Percentiles rank a stretch among this genome's conserved stretches.
Evolutionary conservation across 2,329 filamentous ascomycete species (phyloP).

Genomic region (Penicillium sp.): DNA sequence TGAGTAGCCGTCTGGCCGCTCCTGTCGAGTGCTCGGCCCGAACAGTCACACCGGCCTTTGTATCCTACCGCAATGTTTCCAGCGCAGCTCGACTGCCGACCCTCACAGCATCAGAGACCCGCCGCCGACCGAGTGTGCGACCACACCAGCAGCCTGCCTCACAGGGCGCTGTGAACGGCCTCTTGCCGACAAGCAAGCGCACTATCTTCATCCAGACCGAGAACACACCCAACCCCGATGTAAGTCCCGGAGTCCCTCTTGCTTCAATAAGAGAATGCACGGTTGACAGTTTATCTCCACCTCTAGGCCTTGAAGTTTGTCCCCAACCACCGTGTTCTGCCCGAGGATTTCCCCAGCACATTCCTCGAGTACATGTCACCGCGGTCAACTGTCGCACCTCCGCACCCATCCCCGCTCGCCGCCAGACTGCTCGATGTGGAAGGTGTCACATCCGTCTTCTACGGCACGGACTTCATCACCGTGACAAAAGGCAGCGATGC

Average conservation of each 20-base stretch:
- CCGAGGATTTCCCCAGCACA: conserved; percentile 64
- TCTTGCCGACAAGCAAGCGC: conserved; percentile 50
- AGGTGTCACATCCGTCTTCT: conserved; percentile 91
- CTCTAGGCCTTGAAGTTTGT: conserved; percentile 78
- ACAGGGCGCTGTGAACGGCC: conserved; percentile 37
- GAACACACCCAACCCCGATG: conserved; percentile 88
- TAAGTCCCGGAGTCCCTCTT: conserved; percentile 32
- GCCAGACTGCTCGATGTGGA: conserved; percentile 89
- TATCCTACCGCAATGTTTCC: conserved; percentile 40
- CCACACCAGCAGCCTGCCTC: conserved; percentile 41
- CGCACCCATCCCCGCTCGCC: conserved; percentile 85
- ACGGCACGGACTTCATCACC: conserved; percentile 93
- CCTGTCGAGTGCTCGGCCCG: conserved; percentile 29
- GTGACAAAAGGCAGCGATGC: conserved; percentile 84
- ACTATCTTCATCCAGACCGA: conserved; percentile 98
- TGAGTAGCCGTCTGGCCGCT: conserved; percentile 22
- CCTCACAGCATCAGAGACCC: conserved; percentile 47
- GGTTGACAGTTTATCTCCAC: not conserved
- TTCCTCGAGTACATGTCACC: conserved; percentile 92
- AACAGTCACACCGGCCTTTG: conserved; percentile 28
- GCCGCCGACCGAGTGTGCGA: conserved; percentile 46
- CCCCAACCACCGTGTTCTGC: conserved; percentile 82
- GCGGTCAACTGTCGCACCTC: conserved; percentile 80
- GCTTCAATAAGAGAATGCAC: not conserved
- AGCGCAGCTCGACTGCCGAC: conserved; percentile 46